phyloP scores from a whole-genome alignment of 75 land plant species.

The Pinus tabuliformis region DNA sequence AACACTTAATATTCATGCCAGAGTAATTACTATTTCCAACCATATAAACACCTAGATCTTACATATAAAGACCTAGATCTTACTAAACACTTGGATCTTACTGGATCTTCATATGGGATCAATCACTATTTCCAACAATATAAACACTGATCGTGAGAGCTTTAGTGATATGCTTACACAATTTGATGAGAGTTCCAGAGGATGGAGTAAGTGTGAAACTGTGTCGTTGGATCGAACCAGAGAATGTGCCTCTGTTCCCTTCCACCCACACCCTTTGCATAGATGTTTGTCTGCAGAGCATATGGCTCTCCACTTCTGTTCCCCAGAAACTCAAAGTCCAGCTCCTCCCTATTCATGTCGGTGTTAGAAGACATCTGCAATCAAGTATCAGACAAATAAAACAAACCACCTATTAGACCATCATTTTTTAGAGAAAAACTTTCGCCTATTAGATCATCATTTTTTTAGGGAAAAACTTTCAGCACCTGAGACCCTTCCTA shows the following conservation, averaged over 20 bases:
- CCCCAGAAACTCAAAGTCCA: slow-evolving; percentile 40
- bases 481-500: no score
- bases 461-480: no score
- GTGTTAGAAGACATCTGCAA: slow-evolving; percentile 8
- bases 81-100: no score
- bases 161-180: slow-evolving; percentile 42
- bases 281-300: slow-evolving; percentile 28
- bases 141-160: neutral
- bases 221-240: slow-evolving; percentile 89
- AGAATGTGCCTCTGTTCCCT: slow-evolving; percentile 78
- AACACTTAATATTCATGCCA: no score
- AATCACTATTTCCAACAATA: no score
- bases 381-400: no score
- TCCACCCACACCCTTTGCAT: slow-evolving; percentile 43
- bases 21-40: no score
- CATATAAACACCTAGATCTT: no score
- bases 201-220: slow-evolving; percentile 74
- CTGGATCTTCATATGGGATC: no score
- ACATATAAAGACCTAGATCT: no score
- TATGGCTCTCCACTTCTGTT: slow-evolving; percentile 25
- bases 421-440: neutral
- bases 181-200: slow-evolving; percentile 71
- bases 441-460: no score
- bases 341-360: slow-evolving; percentile 14
- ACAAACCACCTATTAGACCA: neutral